Conservation (phyloP, 371 early-diverging fungal genomes). For the Conidiobolus incongruus region DNA sequence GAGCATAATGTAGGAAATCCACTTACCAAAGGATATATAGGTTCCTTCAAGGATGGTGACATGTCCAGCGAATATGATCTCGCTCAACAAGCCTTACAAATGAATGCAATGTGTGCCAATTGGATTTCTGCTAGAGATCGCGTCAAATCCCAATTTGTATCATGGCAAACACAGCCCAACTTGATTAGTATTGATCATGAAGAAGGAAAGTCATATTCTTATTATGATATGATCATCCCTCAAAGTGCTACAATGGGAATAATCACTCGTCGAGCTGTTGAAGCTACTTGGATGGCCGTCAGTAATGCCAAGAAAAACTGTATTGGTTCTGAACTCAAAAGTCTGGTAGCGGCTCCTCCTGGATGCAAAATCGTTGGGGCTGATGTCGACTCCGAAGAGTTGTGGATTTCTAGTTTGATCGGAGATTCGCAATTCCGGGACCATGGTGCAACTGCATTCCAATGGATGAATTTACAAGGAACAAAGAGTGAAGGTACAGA, state of each 20-base stretch:
- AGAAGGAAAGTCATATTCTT: conserved; percentile 3
- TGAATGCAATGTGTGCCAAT: conserved; percentile 66
- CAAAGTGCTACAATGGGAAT: conserved; percentile 87
- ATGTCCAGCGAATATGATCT: conserved; percentile 40
- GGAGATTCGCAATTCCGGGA: conserved; percentile 86
- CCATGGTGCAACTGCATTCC: conserved; percentile 84
- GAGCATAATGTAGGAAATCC: conserved; percentile 66
- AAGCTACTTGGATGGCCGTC: conserved; percentile 90
- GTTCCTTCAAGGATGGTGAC: conserved; percentile 51
- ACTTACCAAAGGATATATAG: conserved; percentile 53
- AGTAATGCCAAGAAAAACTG: conserved; percentile 76
- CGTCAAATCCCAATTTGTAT: conserved; percentile 64
- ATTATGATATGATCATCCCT: conserved; percentile 74
- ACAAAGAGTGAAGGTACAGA: conserved; percentile 77
- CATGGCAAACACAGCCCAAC: conserved; percentile 29
- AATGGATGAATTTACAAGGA: conserved; percentile 95
- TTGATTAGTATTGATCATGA: conserved; percentile 5
- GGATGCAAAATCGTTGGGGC: conserved; percentile 83
- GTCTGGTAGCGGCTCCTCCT: conserved; percentile 57
- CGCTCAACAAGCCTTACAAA: conserved; percentile 57
- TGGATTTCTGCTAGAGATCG: conserved; percentile 82
- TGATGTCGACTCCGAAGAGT: conserved; percentile 92
- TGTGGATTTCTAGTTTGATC: conserved; percentile 89
- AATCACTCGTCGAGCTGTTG: conserved; percentile 85
- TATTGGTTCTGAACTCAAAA: conserved; percentile 88